A percentile compares a stretch with the other conserved stretches of the same genome.
phyloP scores from a whole-genome alignment of 805 yeast genomes.

The Ogataea glucozyma region DNA sequence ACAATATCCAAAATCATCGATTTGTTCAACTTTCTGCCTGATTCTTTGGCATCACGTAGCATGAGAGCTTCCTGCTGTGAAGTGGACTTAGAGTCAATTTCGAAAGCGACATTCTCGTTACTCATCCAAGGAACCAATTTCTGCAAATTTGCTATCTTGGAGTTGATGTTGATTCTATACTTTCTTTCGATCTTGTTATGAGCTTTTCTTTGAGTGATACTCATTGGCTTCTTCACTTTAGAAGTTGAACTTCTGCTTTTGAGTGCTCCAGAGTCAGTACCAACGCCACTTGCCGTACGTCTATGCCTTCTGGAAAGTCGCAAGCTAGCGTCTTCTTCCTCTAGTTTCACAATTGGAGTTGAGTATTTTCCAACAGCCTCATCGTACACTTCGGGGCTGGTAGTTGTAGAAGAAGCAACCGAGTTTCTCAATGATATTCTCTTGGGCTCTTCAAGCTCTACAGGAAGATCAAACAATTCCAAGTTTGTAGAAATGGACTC shows the following conservation, averaged over 20 bases:
- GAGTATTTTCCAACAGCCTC: not conserved
- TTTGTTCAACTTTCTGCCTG: slow-evolving; percentile 54
- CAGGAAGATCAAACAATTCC: slow-evolving; percentile 17
- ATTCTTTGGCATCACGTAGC: slow-evolving; percentile 14
- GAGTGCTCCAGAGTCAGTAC: not conserved
- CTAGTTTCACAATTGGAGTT: not conserved
- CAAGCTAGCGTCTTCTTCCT: not conserved
- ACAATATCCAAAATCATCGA: slow-evolving; percentile 70
- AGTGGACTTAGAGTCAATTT: slow-evolving; percentile 41
- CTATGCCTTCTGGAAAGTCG: slow-evolving; percentile 1
- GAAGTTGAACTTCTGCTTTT: not conserved
- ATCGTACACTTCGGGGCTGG: slow-evolving; percentile 15
- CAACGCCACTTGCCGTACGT: not conserved
- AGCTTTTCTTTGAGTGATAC: slow-evolving; percentile 56
- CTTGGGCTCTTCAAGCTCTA: slow-evolving; percentile 7
- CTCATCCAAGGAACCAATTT: slow-evolving; percentile 69
- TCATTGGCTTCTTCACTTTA: slow-evolving; percentile 33
- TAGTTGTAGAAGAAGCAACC: slow-evolving; percentile 8
- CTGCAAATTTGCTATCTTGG: slow-evolving; percentile 68
- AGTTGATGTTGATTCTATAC: slow-evolving; percentile 69
- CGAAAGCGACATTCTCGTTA: slow-evolving; percentile 62
- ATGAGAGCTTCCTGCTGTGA: slow-evolving; percentile 7
- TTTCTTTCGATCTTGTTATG: slow-evolving; percentile 74
- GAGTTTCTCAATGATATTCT: not conserved
- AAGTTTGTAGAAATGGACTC: slow-evolving; percentile 8